A percentile compares a stretch with the other conserved stretches of the same genome.
Conservation (phyloP, 164 flowering plant species). For the Vitis rotundifolia region DNA sequence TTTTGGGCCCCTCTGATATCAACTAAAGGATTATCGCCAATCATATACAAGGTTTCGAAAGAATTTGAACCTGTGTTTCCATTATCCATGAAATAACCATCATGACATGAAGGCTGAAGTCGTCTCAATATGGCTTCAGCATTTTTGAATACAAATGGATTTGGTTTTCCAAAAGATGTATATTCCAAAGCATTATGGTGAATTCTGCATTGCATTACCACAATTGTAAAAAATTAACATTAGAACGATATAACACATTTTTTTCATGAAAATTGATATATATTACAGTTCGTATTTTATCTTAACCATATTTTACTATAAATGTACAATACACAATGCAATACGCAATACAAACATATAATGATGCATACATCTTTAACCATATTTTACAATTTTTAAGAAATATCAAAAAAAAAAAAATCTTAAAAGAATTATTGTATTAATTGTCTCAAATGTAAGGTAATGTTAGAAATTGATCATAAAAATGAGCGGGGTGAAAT, state of each 20-base stretch:
- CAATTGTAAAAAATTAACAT: not conserved
- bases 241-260: not conserved
- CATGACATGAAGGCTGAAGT: conserved; percentile 20
- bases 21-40: conserved; percentile 90
- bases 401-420: no score
- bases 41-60: conserved; percentile 78
- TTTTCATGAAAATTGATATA: not conserved
- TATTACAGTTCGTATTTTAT: not conserved
- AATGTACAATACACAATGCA: no score
- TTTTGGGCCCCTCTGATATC: conserved; percentile 84
- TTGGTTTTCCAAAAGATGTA: conserved; percentile 79
- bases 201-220: conserved; percentile 46
- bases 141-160: conserved; percentile 77
- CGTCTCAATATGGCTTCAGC: conserved; percentile 59
- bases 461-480: no score
- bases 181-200: conserved; percentile 58
- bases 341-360: no score
- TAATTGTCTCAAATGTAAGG: no score
- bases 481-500: no score
- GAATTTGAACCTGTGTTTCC: conserved; percentile 19
- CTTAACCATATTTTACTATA: not conserved
- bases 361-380: no score
- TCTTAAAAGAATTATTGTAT: no score
- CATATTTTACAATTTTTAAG: no score
- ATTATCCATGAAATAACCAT: conserved; percentile 7